Conservation (phyloP, 345 rosid species). For the Turritis glabra region DNA sequence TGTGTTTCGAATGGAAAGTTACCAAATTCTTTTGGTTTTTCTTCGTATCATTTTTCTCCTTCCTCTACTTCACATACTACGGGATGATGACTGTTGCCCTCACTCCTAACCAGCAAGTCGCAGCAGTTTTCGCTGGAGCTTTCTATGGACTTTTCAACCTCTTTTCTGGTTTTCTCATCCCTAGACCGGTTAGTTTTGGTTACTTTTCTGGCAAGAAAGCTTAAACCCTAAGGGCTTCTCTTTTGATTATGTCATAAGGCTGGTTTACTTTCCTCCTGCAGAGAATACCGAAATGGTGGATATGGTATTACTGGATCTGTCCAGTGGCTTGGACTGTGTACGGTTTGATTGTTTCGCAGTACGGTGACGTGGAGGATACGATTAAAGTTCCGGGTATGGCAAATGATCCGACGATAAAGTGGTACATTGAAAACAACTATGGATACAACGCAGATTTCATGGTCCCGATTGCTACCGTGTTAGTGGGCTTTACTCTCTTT, state of each 20-base stretch:
- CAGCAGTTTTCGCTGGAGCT: slow-evolving; percentile 72
- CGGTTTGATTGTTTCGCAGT: slow-evolving; percentile 67
- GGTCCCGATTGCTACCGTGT: slow-evolving; percentile 60
- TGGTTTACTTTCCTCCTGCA: not conserved
- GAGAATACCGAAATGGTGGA: slow-evolving; percentile 83
- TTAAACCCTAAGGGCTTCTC: not conserved
- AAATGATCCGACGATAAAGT: slow-evolving; percentile 39
- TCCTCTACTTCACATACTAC: slow-evolving; percentile 93
- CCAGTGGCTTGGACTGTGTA: slow-evolving; percentile 86
- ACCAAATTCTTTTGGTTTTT: slow-evolving; percentile 86
- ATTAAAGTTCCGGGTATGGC: slow-evolving; percentile 49
- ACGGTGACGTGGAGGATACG: slow-evolving; percentile 51
- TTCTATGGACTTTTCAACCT: slow-evolving; percentile 76
- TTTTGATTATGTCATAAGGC: not conserved
- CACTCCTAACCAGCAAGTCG: slow-evolving; percentile 83
- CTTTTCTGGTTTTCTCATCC: slow-evolving; percentile 87
- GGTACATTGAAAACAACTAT: slow-evolving; percentile 50
- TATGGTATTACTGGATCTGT: slow-evolving; percentile 95
- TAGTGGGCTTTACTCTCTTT: slow-evolving; percentile 62
- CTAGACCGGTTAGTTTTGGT: slow-evolving; percentile 60
- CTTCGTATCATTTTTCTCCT: slow-evolving; percentile 77
- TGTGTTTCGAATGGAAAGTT: slow-evolving; percentile 71
- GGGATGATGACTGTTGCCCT: slow-evolving; percentile 94
- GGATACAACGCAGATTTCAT: slow-evolving; percentile 71
- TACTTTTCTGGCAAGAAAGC: slow-evolving; percentile 16